Evolutionary conservation across 2,329 filamentous ascomycete genomes (phyloP).

Genomic region (Beauveria rudraprayagi): DNA sequence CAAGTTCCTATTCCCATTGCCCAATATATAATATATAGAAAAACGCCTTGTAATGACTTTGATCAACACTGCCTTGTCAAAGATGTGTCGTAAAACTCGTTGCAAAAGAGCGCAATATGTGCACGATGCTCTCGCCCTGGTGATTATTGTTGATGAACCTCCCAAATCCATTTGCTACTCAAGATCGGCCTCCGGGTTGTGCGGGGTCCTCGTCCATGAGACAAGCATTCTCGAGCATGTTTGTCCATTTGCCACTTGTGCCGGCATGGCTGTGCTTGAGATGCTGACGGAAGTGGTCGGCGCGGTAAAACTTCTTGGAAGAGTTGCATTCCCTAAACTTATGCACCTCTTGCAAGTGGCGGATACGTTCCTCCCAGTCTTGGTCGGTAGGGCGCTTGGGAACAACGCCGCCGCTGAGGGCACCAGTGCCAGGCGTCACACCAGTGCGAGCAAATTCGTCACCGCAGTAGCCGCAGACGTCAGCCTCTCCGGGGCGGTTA

Average conservation of each 20-base stretch:
- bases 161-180: background rate
- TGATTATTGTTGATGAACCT: background rate
- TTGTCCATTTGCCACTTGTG: conserved; percentile 97
- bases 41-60: conserved; percentile 10
- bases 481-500: conserved; percentile 55
- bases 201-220: conserved; percentile 76
- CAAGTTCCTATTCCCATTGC: background rate
- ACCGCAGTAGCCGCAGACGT: conserved; percentile 92
- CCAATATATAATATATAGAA: background rate
- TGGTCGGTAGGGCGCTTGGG: conserved; percentile 57
- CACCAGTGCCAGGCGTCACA: conserved; percentile 26
- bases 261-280: conserved; percentile 96
- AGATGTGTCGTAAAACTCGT: conserved; percentile 10
- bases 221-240: conserved; percentile 92
- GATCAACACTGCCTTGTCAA: conserved; percentile 8
- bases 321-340: conserved; percentile 98
- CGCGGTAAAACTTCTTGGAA: conserved; percentile 94
- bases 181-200: background rate
- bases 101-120: conserved; percentile 6
- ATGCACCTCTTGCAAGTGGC: conserved; percentile 83
- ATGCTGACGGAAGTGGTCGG: conserved; percentile 96
- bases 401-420: conserved; percentile 26
- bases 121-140: background rate
- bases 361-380: conserved; percentile 80
- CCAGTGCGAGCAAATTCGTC: conserved; percentile 67